Conservation (phyloP, 78 protist genomes). For the Isochrysis galbana region DNA sequence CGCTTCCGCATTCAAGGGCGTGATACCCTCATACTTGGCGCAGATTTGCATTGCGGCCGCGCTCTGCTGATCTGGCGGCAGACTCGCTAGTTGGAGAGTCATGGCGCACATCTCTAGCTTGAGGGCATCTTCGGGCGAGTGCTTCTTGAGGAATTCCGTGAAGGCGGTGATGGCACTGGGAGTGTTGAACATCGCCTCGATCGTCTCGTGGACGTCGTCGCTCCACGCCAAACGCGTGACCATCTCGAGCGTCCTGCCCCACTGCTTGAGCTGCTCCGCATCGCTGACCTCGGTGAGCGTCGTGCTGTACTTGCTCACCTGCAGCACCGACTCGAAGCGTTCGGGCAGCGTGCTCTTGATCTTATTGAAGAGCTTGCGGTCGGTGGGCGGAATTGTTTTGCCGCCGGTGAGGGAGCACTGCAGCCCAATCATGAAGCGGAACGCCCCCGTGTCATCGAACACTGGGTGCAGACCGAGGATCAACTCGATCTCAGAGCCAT, state of each 20-base stretch:
- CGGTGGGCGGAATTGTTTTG: too few relatives aligned
- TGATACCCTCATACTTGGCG: neutral
- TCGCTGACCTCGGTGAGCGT: too few relatives aligned
- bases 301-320: too few relatives aligned
- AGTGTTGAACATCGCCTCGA: neutral
- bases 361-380: too few relatives aligned
- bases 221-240: neutral
- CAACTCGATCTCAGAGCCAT: too few relatives aligned
- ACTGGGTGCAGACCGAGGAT: too few relatives aligned
- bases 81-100: neutral
- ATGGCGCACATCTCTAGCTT: neutral
- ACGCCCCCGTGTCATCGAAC: too few relatives aligned
- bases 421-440: too few relatives aligned
- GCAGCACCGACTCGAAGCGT: too few relatives aligned
- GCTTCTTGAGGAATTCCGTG: neutral
- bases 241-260: neutral
- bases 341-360: too few relatives aligned
- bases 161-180: neutral
- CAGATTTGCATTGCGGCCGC: neutral
- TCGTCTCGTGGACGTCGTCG: neutral
- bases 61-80: neutral
- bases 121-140: neutral
- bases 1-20: neutral
- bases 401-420: too few relatives aligned
- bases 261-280: too few relatives aligned